Evolutionary conservation across 805 yeast species (phyloP).

Genomic region (Ogataea paradorogensis): DNA sequence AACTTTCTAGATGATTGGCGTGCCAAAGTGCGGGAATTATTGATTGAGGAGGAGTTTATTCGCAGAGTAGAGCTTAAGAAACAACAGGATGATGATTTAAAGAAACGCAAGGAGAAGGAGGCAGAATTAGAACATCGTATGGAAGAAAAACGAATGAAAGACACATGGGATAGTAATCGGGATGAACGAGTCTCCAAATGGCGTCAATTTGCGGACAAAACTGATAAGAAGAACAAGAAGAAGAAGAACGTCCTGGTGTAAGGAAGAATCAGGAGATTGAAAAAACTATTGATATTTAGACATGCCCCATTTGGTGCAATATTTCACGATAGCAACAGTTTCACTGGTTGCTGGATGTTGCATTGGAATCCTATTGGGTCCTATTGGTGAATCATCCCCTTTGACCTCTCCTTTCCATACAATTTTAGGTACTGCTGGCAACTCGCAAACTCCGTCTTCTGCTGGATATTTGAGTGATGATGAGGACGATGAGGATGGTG

Average conservation of each 20-base stretch:
- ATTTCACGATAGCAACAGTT: conserved; percentile 22
- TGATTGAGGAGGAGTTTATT: conserved; percentile 46
- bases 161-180: conserved; percentile 61
- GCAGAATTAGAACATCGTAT: conserved; percentile 30
- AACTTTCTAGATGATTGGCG: conserved; percentile 41
- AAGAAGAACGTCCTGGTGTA: conserved; percentile 42
- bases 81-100: conserved; percentile 40
- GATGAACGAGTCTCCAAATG: conserved; percentile 58
- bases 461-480: conserved; percentile 26
- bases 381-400: conserved; percentile 14
- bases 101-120: conserved; percentile 34
- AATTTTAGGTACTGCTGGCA: conserved; percentile 8
- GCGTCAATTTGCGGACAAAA: conserved; percentile 47
- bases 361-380: conserved; percentile 25
- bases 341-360: conserved; percentile 32
- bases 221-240: conserved; percentile 46
- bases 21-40: conserved; percentile 38
- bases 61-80: conserved; percentile 41
- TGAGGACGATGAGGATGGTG: conserved; percentile 30
- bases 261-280: conserved; percentile 1
- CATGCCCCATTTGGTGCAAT: conserved; percentile 6
- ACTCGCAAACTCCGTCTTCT: conserved; percentile 21
- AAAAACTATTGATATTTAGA: background rate
- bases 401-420: conserved; percentile 17
- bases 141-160: conserved; percentile 34